phyloP scores from a whole-genome alignment of 306 rosid species.

The Prosopis cineraria region DNA sequence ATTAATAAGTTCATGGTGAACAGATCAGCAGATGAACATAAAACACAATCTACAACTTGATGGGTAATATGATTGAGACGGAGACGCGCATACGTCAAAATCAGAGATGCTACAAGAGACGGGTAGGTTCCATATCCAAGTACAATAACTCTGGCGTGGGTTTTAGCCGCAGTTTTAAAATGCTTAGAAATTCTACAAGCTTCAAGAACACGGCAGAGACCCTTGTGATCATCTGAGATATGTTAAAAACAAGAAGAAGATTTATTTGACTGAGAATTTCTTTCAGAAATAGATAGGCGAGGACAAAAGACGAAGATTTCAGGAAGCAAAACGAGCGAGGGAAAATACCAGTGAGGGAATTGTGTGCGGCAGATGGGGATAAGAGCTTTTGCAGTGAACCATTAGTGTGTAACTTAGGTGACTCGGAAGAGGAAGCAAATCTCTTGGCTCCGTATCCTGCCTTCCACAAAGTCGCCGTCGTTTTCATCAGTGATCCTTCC shows the following conservation, averaged over 20 bases:
- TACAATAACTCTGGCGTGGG: slow-evolving; percentile 51
- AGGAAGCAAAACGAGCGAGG: neutral
- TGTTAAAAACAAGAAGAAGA: neutral
- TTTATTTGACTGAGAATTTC: neutral
- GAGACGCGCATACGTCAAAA: slow-evolving; percentile 50
- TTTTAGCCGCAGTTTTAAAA: slow-evolving; percentile 45
- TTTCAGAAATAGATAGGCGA: neutral
- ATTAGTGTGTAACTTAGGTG: neutral
- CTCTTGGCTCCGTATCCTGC: slow-evolving; percentile 15
- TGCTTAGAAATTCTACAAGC: slow-evolving; percentile 41
- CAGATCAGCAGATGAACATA: slow-evolving; percentile 23
- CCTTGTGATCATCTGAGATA: slow-evolving; percentile 45
- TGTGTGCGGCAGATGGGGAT: slow-evolving; percentile 1
- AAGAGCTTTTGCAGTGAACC: slow-evolving; percentile 20
- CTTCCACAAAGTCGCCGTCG: slow-evolving; percentile 24
- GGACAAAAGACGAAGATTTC: neutral
- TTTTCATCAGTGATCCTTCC: neutral
- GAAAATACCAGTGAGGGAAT: slow-evolving; percentile 17
- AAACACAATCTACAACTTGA: slow-evolving; percentile 36
- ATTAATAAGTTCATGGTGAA: slow-evolving; percentile 49
- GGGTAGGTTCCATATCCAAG: slow-evolving; percentile 65
- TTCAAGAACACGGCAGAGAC: slow-evolving; percentile 49
- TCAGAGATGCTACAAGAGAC: slow-evolving; percentile 50
- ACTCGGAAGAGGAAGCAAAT: slow-evolving; percentile 12
- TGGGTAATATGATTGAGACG: slow-evolving; percentile 31